phyloP scores from a whole-genome alignment of 2,329 filamentous ascomycete genomes.

The Dactylellina haptotyla region DNA sequence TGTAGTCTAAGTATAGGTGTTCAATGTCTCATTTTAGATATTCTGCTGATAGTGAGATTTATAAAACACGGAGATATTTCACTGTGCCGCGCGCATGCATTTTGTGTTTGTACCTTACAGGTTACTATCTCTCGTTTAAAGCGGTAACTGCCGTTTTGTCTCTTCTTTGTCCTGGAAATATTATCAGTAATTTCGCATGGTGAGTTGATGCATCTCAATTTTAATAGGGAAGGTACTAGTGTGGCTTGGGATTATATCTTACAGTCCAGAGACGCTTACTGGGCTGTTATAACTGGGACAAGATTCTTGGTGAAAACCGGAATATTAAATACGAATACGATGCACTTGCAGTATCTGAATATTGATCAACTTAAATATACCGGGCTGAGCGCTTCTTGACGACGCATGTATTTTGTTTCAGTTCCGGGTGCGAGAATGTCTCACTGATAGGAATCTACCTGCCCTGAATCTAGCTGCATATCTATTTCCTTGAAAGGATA shows the following conservation, averaged over 20 bases:
- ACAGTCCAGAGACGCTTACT: too few relatives aligned
- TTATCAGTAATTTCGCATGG: background rate
- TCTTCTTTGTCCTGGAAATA: background rate
- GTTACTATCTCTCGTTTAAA: background rate
- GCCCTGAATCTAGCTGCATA: background rate
- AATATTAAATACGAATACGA: constrained; percentile 1
- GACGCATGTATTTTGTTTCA: background rate
- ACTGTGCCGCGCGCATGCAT: constrained; percentile 8
- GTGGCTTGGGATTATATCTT: background rate
- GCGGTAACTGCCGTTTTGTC: background rate
- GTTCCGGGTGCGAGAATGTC: background rate
- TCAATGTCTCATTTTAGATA: background rate
- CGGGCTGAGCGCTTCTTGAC: background rate
- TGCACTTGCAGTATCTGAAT: background rate
- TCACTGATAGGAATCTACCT: background rate
- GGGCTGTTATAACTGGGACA: too few relatives aligned
- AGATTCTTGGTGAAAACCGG: background rate
- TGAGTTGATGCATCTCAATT: background rate
- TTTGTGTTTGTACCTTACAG: background rate
- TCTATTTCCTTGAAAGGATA: too few relatives aligned
- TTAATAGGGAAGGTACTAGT: constrained; percentile 11
- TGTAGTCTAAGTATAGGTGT: background rate
- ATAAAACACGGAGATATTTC: background rate
- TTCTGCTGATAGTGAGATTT: background rate
- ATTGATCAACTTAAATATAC: background rate